Percentiles rank a stretch among this genome's conserved stretches.
Conservation (phyloP, 192 early-diverging fungal genomes). For the Coemansia sp. region DNA sequence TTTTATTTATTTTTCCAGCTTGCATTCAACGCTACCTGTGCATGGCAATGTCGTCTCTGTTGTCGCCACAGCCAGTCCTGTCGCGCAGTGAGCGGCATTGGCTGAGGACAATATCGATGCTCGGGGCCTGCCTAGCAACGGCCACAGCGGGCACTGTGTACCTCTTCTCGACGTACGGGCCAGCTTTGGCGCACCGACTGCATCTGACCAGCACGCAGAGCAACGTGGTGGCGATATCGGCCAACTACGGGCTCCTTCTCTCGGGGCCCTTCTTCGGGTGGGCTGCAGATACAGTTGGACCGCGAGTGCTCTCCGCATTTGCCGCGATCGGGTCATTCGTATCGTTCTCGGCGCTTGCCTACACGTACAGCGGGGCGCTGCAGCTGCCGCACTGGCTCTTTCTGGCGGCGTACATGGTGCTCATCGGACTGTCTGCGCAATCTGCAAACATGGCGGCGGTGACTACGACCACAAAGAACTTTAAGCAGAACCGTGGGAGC, state of each 20-base stretch:
- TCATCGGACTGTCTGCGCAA: constrained; percentile 62
- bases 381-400: constrained; percentile 39
- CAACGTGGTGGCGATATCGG: constrained; percentile 64
- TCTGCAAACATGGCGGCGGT: constrained; percentile 65
- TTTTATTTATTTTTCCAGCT: too few relatives aligned
- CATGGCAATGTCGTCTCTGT: constrained; percentile 12
- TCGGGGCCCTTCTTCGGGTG: constrained; percentile 62
- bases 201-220: constrained; percentile 61
- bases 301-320: constrained; percentile 41
- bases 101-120: constrained; percentile 50
- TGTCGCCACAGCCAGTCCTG: constrained; percentile 2
- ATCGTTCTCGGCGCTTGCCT: constrained; percentile 47
- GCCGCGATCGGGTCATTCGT: constrained; percentile 41
- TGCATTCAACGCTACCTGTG: too few relatives aligned
- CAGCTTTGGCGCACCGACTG: constrained; percentile 53
- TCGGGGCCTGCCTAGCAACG: constrained; percentile 55
- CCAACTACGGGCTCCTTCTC: constrained; percentile 68
- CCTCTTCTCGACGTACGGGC: constrained; percentile 66
- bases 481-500: constrained; percentile 59
- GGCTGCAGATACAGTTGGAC: constrained; percentile 58
- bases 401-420: constrained; percentile 44
- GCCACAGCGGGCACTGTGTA: constrained; percentile 67
- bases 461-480: constrained; percentile 65
- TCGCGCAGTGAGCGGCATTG: constrained; percentile 43
- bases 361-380: constrained; percentile 44